These are phyloP conservation scores for Coemansia sp. DNA, from an alignment of 192 early-diverging fungal genomes.

Conservation along the genomic window DNA sequence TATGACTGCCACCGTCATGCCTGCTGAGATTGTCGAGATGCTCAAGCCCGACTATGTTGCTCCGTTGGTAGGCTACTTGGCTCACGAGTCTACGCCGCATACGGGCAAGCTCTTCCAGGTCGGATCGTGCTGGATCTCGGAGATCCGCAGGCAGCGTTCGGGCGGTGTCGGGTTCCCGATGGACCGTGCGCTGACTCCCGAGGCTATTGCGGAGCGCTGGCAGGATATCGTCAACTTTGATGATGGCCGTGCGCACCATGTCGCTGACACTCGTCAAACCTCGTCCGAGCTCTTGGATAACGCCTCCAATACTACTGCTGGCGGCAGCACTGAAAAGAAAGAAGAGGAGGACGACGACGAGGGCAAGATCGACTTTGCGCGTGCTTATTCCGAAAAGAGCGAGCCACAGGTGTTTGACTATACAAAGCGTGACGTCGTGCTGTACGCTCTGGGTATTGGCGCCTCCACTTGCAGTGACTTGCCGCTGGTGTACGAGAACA, in stretches of 20 bases:
- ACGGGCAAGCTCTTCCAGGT: conserved; percentile 95
- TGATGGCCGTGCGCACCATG: conserved; percentile 92
- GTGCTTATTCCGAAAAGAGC: conserved; percentile 62
- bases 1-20: conserved; percentile 98
- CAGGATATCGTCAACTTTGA: conserved; percentile 87
- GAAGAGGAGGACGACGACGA: conserved; percentile 41
- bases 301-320: conserved; percentile 36
- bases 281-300: conserved; percentile 59
- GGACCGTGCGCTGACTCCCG: conserved; percentile 77
- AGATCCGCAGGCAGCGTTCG: conserved; percentile 96
- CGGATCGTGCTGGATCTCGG: conserved; percentile 92
- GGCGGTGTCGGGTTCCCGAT: conserved; percentile 94
- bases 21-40: conserved; percentile 92
- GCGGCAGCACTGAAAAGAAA: too few relatives aligned
- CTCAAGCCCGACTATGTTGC: conserved; percentile 98
- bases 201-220: conserved; percentile 85
- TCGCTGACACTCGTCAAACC: conserved; percentile 51
- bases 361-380: conserved; percentile 65
- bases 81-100: conserved; percentile 76
- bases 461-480: conserved; percentile 87
- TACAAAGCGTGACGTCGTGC: conserved; percentile 86
- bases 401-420: conserved; percentile 69
- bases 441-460: conserved; percentile 96
- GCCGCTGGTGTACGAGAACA: conserved; percentile 90
- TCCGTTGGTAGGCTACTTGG: conserved; percentile 89